A percentile compares a stretch with the other conserved stretches of the same genome.
Evolutionary conservation across 352 stramenopile species (phyloP).

Genomic region (Globisporangium okanoganense): DNA sequence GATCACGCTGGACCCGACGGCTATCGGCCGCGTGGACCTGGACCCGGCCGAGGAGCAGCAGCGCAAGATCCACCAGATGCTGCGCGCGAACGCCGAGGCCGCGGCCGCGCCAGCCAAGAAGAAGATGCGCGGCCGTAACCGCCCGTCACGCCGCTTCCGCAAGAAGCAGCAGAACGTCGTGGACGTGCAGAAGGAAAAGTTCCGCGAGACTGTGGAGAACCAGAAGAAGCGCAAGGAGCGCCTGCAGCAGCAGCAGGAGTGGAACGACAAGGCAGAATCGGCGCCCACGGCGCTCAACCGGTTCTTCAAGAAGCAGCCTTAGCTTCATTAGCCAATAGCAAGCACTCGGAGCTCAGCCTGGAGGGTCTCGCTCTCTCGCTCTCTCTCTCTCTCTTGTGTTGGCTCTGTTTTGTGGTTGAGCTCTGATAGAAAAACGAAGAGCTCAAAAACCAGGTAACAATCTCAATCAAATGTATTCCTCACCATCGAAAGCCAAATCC

Average conservation of each 20-base stretch:
- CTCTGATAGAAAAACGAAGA: background rate
- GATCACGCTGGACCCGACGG: constrained; percentile 95
- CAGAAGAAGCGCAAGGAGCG: constrained; percentile 74
- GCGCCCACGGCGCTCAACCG: constrained; percentile 79
- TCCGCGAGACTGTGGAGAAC: constrained; percentile 79
- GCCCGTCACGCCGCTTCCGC: constrained; percentile 94
- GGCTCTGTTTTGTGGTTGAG: background rate
- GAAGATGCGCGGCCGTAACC: constrained; percentile 97
- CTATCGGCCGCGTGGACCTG: constrained; percentile 92
- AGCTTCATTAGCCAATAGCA: constrained; percentile 3
- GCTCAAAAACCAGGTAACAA: background rate
- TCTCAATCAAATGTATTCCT: background rate
- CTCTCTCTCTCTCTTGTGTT: too few relatives aligned
- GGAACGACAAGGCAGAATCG: constrained; percentile 71
- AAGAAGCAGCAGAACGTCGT: constrained; percentile 99
- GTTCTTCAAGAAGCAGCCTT: constrained; percentile 84
- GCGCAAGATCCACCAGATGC: constrained; percentile 73
- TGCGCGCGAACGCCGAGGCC: constrained; percentile 69
- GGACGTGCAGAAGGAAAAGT: constrained; percentile 91
- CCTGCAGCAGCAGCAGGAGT: constrained; percentile 72
- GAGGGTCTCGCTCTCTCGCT: too few relatives aligned
- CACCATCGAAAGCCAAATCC: background rate
- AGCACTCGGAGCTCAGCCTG: background rate
- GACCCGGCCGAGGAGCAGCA: constrained; percentile 86
- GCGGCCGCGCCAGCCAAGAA: constrained; percentile 82